These are phyloP conservation scores for Cutaneotrichosporon sp. DNA, from an alignment of 1,284 basidiomycete species.

Conservation along the genomic window DNA sequence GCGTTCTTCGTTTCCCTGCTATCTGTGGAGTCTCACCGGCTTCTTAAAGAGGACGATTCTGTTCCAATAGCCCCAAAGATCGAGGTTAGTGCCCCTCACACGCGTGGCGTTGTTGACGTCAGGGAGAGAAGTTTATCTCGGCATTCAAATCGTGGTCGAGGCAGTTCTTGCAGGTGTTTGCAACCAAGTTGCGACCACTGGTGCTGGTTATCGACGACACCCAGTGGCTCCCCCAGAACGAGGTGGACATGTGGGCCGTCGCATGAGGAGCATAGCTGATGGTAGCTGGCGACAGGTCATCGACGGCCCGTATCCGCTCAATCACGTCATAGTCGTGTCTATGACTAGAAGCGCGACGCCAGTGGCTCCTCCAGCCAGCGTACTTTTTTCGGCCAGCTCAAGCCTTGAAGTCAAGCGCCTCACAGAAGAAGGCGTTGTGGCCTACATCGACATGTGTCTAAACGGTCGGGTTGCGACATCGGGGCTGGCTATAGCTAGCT, in stretches of 20 bases:
- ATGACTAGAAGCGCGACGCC: slow-evolving; percentile 15
- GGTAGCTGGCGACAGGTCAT: slow-evolving; percentile 30
- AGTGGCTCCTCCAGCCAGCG: neutral
- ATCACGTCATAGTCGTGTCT: slow-evolving; percentile 36
- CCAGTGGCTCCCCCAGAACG: slow-evolving; percentile 44
- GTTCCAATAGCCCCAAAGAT: slow-evolving; percentile 14
- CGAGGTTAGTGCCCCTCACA: slow-evolving; percentile 17
- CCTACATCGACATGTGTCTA: slow-evolving; percentile 31
- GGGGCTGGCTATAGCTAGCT: slow-evolving; percentile 26
- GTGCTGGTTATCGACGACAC: slow-evolving; percentile 47
- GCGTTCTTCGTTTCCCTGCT: slow-evolving; percentile 39
- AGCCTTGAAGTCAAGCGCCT: slow-evolving; percentile 27
- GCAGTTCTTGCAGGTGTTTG: slow-evolving; percentile 45
- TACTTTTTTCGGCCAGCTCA: slow-evolving; percentile 15
- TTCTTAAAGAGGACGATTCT: slow-evolving; percentile 26
- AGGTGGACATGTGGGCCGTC: slow-evolving; percentile 32
- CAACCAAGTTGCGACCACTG: slow-evolving; percentile 36
- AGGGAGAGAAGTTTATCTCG: slow-evolving; percentile 34
- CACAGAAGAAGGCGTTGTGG: slow-evolving; percentile 30
- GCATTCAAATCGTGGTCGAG: slow-evolving; percentile 37
- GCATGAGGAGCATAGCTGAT: neutral
- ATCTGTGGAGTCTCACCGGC: slow-evolving; percentile 30
- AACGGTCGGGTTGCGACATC: slow-evolving; percentile 22
- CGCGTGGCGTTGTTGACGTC: slow-evolving; percentile 5
- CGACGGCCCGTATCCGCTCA: slow-evolving; percentile 23